These are phyloP conservation scores for Pochonia chlamydosporia DNA, from an alignment of 2,329 filamentous ascomycete species.

Conservation along the genomic window DNA sequence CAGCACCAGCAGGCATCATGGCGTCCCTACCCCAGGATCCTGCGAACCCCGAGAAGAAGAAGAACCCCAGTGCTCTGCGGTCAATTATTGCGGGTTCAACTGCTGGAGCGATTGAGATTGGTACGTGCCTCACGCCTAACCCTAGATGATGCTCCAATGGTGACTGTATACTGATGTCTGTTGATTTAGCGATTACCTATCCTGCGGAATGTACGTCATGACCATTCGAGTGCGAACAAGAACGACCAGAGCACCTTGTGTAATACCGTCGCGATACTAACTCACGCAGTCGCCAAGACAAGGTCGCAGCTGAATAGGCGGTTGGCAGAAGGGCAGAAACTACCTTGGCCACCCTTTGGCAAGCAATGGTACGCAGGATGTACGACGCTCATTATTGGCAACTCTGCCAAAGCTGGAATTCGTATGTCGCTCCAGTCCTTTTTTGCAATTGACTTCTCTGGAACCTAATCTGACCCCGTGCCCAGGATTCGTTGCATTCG, in stretches of 20 bases:
- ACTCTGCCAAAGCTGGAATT: slow-evolving; percentile 93
- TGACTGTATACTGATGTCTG: slow-evolving; percentile 14
- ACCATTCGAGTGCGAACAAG: slow-evolving; percentile 13
- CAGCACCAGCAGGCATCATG: slow-evolving; percentile 17
- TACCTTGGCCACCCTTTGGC: slow-evolving; percentile 93
- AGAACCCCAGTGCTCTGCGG: slow-evolving; percentile 70
- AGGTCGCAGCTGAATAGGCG: slow-evolving; percentile 86
- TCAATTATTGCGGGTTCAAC: slow-evolving; percentile 88
- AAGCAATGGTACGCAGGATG: slow-evolving; percentile 96
- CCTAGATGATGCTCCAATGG: slow-evolving; percentile 10
- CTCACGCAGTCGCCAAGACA: slow-evolving; percentile 75
- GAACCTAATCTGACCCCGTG: slow-evolving; percentile 2
- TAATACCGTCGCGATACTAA: slow-evolving; percentile 2
- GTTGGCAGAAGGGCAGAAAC: slow-evolving; percentile 74
- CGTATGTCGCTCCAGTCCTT: slow-evolving; percentile 49
- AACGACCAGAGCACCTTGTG: background rate
- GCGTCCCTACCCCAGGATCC: slow-evolving; percentile 19
- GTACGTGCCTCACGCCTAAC: slow-evolving; percentile 36
- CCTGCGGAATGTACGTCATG: slow-evolving; percentile 76
- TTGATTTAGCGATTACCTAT: slow-evolving; percentile 70
- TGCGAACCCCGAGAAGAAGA: slow-evolving; percentile 26
- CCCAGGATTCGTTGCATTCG: slow-evolving; percentile 78
- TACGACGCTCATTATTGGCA: slow-evolving; percentile 93
- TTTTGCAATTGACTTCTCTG: slow-evolving; percentile 5
- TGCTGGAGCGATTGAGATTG: slow-evolving; percentile 93